phyloP scores from a whole-genome alignment of 768 basidiomycete species.

The Pleurotus salmoneostramineus region DNA sequence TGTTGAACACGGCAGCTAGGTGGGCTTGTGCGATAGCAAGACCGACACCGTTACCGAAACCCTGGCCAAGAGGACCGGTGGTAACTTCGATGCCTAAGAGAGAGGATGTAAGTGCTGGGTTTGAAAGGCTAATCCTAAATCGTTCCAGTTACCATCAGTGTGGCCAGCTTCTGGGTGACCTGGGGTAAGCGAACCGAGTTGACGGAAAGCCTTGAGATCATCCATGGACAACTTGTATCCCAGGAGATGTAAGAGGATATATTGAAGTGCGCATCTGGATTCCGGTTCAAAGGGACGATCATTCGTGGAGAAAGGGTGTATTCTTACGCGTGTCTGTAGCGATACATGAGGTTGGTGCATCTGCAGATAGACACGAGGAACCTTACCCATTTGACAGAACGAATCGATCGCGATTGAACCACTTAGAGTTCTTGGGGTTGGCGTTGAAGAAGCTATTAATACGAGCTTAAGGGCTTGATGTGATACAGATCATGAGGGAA shows the following conservation, averaged over 20 bases:
- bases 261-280: constrained; percentile 86
- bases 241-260: constrained; percentile 85
- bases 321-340: constrained; percentile 69
- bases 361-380: background rate
- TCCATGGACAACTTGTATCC: constrained; percentile 92
- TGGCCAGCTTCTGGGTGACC: constrained; percentile 85
- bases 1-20: constrained; percentile 87
- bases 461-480: background rate
- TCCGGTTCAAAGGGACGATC: constrained; percentile 7
- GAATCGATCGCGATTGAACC: constrained; percentile 96
- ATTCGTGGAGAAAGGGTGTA: background rate
- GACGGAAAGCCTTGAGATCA: constrained; percentile 92
- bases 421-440: constrained; percentile 86
- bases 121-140: background rate
- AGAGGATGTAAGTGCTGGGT: constrained; percentile 2
- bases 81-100: constrained; percentile 77
- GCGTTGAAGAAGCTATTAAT: constrained; percentile 71
- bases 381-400: constrained; percentile 92
- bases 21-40: constrained; percentile 92
- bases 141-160: constrained; percentile 35
- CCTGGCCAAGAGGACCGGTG: constrained; percentile 94
- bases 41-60: constrained; percentile 91
- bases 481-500: constrained; percentile 1
- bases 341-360: constrained; percentile 12
- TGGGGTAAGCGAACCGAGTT: constrained; percentile 85